Percentiles rank a stretch among this genome's conserved stretches.
phyloP scores from a whole-genome alignment of 192 early-diverging fungal species.

The Podochytrium sp. region DNA sequence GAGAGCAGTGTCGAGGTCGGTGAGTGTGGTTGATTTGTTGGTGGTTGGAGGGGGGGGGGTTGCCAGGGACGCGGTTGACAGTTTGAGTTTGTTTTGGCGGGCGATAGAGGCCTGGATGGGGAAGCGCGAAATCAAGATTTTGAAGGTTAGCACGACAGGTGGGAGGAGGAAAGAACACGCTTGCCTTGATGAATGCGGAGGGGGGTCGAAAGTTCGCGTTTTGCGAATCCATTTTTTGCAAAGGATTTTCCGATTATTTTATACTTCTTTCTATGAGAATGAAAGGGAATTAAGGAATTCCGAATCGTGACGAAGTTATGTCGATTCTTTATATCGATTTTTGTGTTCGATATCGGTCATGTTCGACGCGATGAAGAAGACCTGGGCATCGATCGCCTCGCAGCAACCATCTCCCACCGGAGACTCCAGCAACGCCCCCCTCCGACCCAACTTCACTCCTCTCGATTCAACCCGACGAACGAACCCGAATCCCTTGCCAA shows the following conservation, averaged over 20 bases:
- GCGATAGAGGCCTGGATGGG: conserved; percentile 18
- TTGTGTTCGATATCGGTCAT: background rate
- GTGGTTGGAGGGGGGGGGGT: background rate
- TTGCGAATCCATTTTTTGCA: background rate
- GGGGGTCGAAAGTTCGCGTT: conserved; percentile 18
- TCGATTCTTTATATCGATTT: background rate
- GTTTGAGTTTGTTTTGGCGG: conserved; percentile 17
- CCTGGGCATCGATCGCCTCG: background rate
- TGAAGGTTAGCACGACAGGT: background rate
- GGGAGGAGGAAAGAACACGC: background rate
- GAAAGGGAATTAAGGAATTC: background rate
- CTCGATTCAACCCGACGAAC: no score
- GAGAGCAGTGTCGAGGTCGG: background rate
- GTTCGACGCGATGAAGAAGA: background rate
- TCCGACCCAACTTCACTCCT: no score
- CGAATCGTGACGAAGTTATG: background rate
- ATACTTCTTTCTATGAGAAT: background rate
- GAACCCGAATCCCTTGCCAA: no score
- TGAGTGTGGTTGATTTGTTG: background rate
- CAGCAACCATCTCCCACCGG: no score
- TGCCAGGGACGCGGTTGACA: background rate
- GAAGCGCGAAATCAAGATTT: background rate
- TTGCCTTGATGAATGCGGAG: conserved; percentile 22
- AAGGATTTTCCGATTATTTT: background rate
- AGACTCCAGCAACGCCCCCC: no score